These are phyloP conservation scores for Hymenoscyphus albidus DNA, from an alignment of 2,329 filamentous ascomycete genomes.

Conservation along the genomic window DNA sequence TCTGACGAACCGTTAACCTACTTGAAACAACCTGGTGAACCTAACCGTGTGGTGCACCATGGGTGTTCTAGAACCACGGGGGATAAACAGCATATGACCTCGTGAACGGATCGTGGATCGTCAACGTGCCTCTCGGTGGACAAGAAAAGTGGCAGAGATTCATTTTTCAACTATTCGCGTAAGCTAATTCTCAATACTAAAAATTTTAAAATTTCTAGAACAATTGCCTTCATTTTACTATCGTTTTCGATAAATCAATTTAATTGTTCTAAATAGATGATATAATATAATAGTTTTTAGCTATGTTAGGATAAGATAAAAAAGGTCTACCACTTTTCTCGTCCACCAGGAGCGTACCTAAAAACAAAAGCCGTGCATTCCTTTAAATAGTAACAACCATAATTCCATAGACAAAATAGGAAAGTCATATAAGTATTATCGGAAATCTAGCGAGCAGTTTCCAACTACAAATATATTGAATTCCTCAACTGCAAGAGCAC, in stretches of 20 bases:
- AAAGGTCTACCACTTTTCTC: no score
- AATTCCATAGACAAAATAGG: background rate
- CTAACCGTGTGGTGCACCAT: background rate
- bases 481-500: background rate
- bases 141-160: no score
- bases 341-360: background rate
- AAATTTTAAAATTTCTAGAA: no score
- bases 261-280: no score
- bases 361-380: background rate
- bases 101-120: no score
- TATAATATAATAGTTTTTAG: no score
- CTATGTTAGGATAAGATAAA: no score
- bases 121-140: no score
- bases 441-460: background rate
- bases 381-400: background rate
- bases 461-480: background rate
- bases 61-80: background rate
- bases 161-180: no score
- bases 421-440: background rate
- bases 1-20: background rate
- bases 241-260: no score
- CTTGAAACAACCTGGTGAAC: conserved; percentile 6
- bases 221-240: no score
- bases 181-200: no score
- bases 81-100: background rate